phyloP scores from a whole-genome alignment of 495 filamentous ascomycete species.

The Aspergillus sclerotioniger region DNA sequence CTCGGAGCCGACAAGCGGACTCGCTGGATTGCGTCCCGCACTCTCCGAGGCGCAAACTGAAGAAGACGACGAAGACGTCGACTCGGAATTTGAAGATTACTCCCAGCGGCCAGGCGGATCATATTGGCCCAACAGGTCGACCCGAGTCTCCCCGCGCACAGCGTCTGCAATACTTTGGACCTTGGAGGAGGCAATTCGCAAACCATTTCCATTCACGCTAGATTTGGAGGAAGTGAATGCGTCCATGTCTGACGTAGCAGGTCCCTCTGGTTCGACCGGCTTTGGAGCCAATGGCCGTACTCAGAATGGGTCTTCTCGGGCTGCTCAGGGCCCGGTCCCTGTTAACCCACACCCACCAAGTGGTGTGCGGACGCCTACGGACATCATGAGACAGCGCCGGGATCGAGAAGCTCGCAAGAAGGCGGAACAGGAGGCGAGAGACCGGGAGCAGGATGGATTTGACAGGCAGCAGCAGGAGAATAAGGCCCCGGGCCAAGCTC shows the following conservation, averaged over 20 bases:
- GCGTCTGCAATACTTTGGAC: conserved; percentile 83
- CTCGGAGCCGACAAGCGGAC: conserved; percentile 18
- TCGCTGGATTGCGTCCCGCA: conserved; percentile 33
- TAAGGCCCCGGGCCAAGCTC: conserved; percentile 30
- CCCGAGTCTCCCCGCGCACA: conserved; percentile 61
- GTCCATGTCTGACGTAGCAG: conserved; percentile 82
- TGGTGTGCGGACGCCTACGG: conserved; percentile 57
- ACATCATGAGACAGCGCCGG: conserved; percentile 72
- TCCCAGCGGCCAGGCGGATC: conserved; percentile 36
- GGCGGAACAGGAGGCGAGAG: conserved; percentile 55
- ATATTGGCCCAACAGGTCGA: conserved; percentile 54
- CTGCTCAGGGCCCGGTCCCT: conserved; percentile 47
- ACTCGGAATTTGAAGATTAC: conserved; percentile 37
- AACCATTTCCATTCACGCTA: conserved; percentile 78
- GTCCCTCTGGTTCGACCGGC: conserved; percentile 45
- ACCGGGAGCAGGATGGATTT: conserved; percentile 51
- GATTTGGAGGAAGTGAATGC: conserved; percentile 89
- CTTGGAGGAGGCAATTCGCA: conserved; percentile 85
- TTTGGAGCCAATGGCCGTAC: conserved; percentile 41
- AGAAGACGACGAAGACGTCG: conserved; percentile 31
- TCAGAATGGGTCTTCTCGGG: conserved; percentile 49
- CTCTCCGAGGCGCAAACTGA: conserved; percentile 41
- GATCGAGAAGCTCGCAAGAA: conserved; percentile 65
- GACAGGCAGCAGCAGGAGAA: conserved; percentile 53
- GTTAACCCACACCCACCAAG: conserved; percentile 43